These are phyloP conservation scores for Alternaria viburni DNA, from an alignment of 2,329 filamentous ascomycete species.

Conservation along the genomic window DNA sequence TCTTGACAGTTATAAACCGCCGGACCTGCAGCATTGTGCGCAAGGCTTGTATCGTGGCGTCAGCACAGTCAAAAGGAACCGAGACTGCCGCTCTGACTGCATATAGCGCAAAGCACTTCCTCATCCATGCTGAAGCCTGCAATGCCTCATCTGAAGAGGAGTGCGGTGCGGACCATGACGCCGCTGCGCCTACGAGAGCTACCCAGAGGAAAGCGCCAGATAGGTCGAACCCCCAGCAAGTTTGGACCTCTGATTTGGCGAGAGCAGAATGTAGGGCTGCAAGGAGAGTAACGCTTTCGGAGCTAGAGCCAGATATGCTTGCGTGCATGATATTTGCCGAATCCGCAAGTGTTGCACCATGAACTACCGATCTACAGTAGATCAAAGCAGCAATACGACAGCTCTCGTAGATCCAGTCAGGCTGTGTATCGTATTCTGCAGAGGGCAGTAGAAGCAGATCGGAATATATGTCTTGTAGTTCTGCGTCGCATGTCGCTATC, in stretches of 20 bases:
- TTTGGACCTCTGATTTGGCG: constrained; percentile 26
- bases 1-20: constrained; percentile 25
- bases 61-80: constrained; percentile 28
- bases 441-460: constrained; percentile 25
- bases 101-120: constrained; percentile 41
- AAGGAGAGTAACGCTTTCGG: constrained; percentile 20
- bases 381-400: constrained; percentile 41
- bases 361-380: constrained; percentile 39
- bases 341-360: constrained; percentile 30
- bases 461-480: constrained; percentile 34
- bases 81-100: constrained; percentile 28
- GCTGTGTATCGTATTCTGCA: constrained; percentile 11
- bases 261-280: constrained; percentile 34
- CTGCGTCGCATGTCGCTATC: constrained; percentile 25
- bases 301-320: constrained; percentile 8
- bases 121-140: constrained; percentile 23
- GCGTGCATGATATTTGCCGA: constrained; percentile 28
- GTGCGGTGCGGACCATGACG: constrained; percentile 24
- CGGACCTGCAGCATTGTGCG: constrained; percentile 36
- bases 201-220: constrained; percentile 42
- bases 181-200: constrained; percentile 38
- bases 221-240: constrained; percentile 33
- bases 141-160: constrained; percentile 11
- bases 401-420: constrained; percentile 42
- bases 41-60: constrained; percentile 28